A percentile compares a stretch with the other conserved stretches of the same genome.
Conservation (phyloP, 2,329 filamentous ascomycete species). For the Ophiostoma tasmaniense region DNA sequence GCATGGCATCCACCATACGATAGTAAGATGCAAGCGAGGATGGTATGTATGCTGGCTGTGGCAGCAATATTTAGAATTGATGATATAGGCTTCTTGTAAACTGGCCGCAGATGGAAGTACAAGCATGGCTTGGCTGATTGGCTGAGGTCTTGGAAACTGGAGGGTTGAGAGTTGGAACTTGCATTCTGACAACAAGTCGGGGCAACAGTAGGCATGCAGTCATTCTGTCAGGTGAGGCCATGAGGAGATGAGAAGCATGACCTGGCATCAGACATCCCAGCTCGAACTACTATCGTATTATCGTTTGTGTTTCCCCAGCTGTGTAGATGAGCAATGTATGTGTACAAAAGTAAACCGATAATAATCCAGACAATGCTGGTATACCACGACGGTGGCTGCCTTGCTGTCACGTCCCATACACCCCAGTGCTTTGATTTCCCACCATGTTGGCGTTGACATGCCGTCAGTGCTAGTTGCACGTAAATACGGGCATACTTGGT, state of each 20-base stretch:
- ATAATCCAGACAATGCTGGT: not conserved
- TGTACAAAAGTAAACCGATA: not conserved
- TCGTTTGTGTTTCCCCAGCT: not conserved
- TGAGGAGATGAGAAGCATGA: not conserved
- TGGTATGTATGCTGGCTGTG: not conserved
- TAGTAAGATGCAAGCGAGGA: not conserved
- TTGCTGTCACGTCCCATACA: not conserved
- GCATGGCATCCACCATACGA: not conserved
- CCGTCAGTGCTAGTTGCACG: not conserved
- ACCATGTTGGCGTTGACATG: not conserved
- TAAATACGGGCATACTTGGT: not conserved
- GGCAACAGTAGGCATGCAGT: not conserved
- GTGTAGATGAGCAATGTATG: not conserved
- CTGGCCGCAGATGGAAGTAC: not conserved
- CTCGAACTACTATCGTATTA: not conserved
- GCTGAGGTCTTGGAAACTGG: not conserved
- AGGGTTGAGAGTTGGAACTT: not conserved
- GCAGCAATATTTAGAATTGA: not conserved
- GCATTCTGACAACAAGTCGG: not conserved
- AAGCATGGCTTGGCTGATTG: constrained; percentile 13
- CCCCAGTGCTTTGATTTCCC: not conserved
- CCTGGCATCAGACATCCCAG: not conserved
- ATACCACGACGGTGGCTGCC: not conserved
- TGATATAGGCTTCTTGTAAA: not conserved
- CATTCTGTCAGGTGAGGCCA: not conserved